Conservation (phyloP, 257 asterid genomes). For the Mentha longifolia region DNA sequence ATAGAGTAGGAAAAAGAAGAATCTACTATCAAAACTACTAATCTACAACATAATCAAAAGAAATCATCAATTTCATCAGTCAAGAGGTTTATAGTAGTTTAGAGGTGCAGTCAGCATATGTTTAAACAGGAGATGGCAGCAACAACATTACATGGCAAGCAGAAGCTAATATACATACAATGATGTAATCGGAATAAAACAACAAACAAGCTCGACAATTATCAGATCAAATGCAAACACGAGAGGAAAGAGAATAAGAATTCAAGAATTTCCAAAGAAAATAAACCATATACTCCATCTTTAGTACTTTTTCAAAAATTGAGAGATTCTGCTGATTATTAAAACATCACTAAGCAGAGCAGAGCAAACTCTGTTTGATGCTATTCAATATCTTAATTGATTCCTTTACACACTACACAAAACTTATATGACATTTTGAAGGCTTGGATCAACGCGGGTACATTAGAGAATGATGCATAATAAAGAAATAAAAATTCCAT, state of each 20-base stretch:
- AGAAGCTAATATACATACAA: neutral
- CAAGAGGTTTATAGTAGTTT: neutral
- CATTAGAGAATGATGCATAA: neutral
- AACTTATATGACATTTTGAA: neutral
- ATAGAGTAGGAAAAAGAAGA: neutral
- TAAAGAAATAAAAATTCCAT: neutral
- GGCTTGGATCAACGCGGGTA: neutral
- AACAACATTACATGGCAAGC: neutral
- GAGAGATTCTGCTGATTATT: neutral
- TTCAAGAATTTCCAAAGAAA: neutral
- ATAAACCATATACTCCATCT: neutral
- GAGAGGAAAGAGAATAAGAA: neutral
- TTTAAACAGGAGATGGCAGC: neutral
- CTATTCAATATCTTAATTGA: neutral
- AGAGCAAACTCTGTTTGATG: neutral
- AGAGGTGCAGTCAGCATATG: neutral
- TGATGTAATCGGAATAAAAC: too few species aligned
- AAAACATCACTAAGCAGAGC: constrained; percentile 2
- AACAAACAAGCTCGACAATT: too few species aligned
- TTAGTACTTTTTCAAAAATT: neutral
- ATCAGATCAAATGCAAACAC: neutral
- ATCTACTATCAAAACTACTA: neutral
- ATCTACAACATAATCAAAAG: neutral
- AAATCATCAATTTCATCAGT: neutral
- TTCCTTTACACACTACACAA: neutral